A percentile compares a stretch with the other conserved stretches of the same genome.
Conservation (phyloP, 768 basidiomycete genomes). For the Infundibulicybe gibba region DNA sequence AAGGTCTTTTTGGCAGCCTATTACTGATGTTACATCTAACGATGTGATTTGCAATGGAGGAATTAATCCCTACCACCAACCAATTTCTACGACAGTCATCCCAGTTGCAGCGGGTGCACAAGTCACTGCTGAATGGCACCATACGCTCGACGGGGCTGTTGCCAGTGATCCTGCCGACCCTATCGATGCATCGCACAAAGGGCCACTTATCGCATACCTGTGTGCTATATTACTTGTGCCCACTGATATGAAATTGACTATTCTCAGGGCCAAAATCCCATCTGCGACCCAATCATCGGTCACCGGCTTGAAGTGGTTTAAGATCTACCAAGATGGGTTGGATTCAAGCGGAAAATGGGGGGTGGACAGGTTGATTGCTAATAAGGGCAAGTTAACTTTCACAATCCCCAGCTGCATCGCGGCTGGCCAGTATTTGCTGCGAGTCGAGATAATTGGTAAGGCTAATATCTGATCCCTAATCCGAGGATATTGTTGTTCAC, state of each 20-base stretch:
- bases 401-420: constrained; percentile 41
- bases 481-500: background rate
- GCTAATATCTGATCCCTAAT: background rate
- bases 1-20: constrained; percentile 32
- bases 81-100: constrained; percentile 41
- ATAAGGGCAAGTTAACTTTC: constrained; percentile 49
- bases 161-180: constrained; percentile 40
- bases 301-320: constrained; percentile 53
- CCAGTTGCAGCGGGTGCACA: constrained; percentile 47
- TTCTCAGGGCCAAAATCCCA: constrained; percentile 39
- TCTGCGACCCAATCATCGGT: constrained; percentile 41
- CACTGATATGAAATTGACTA: background rate
- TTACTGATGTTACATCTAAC: constrained; percentile 53
- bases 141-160: constrained; percentile 39
- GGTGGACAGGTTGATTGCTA: constrained; percentile 40
- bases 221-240: constrained; percentile 18
- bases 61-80: constrained; percentile 49
- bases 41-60: constrained; percentile 59
- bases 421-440: constrained; percentile 44
- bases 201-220: constrained; percentile 50
- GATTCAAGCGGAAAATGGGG: constrained; percentile 35
- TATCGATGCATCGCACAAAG: constrained; percentile 49
- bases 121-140: constrained; percentile 52
- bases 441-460: constrained; percentile 49
- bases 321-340: constrained; percentile 45